These are phyloP conservation scores for Saprolegnia diclina DNA, from an alignment of 352 stramenopile genomes.

Conservation along the genomic window DNA sequence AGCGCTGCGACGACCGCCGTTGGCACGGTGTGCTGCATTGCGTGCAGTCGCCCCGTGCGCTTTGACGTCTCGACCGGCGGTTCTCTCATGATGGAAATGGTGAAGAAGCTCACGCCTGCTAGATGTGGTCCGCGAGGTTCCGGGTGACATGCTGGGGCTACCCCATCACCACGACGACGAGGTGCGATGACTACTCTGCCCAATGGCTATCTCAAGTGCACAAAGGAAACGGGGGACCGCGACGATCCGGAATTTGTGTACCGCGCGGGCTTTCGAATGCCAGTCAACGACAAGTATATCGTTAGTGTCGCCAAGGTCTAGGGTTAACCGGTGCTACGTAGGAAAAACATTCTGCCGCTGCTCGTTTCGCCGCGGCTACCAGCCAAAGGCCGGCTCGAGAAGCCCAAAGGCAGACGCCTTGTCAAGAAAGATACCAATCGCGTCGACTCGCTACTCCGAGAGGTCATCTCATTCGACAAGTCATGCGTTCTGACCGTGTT, in stretches of 20 bases:
- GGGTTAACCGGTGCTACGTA: background rate
- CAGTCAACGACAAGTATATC: slow-evolving; percentile 57
- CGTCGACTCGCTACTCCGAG: slow-evolving; percentile 16
- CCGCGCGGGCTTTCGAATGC: slow-evolving; percentile 79
- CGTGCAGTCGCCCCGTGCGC: slow-evolving; percentile 64
- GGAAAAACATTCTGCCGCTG: slow-evolving; percentile 22
- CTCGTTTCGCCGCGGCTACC: slow-evolving; percentile 19
- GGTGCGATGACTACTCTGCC: background rate
- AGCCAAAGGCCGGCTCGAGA: slow-evolving; percentile 1
- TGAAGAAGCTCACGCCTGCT: background rate
- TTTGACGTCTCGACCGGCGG: slow-evolving; percentile 30
- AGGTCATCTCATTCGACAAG: background rate
- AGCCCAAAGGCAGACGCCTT: slow-evolving; percentile 14
- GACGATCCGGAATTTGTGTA: slow-evolving; percentile 73
- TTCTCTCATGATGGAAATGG: background rate
- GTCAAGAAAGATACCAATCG: slow-evolving; percentile 4
- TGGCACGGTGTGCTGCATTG: slow-evolving; percentile 55
- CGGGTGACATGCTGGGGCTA: slow-evolving; percentile 8
- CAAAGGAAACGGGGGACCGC: slow-evolving; percentile 39
- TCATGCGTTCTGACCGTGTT: background rate
- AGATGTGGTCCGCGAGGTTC: slow-evolving; percentile 23
- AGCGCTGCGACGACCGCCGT: slow-evolving; percentile 65
- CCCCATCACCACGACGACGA: slow-evolving; percentile 6
- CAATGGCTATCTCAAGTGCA: background rate
- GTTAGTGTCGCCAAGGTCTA: background rate